Evolutionary conservation across 768 basidiomycete species (phyloP), one percentile per base, ranked within the genome.

Genomic region (Filobasidium wieringae): DNA sequence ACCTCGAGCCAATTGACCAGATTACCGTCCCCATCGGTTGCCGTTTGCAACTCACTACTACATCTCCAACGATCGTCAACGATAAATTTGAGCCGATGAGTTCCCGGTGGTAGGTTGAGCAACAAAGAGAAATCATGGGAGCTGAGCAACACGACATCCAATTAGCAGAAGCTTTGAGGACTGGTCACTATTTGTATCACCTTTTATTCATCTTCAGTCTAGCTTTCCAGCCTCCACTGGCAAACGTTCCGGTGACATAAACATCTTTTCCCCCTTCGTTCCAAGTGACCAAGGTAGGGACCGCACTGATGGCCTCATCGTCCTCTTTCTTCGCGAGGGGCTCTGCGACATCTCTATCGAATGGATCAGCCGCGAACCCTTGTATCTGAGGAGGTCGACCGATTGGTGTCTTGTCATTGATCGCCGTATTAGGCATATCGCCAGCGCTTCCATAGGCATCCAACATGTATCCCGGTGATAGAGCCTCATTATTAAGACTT

Each of bases 1-100:
- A 88, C 85, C 41, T 85, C 83, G 58, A 97, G 84, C 70, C 93
- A 96, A 76, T 97, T 97, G 53, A 93, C 88, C 43, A 97, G 78
- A 27, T 85, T 86, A 31, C 93, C 93, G 53, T 78, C 76, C 66
- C 90, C 87, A 70, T 96, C 91, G 69, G 91, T 89, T 47, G 92
- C 89, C 0, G 89, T 89, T 26, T 86, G 84, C n/a, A 84, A 67
- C 57, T 74, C 69, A 64, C 75, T 75, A 12, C 76, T 76, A 53
- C 76, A 81, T 60, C 85, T 81, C 83, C 85, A 89, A 45, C 83
- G 80, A 47, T 86, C 87, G 71, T 97, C 93, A 60, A 97, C 87
- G 63, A 96, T 81, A 78, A 95, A 97, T 58, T 91, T 88, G 70
- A 96, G 80, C 63, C 91, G 87, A 69, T 96, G 90, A 0, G 90